These are phyloP conservation scores for Begonia loranthoides DNA, from an alignment of 306 rosid species.

Conservation along the genomic window DNA sequence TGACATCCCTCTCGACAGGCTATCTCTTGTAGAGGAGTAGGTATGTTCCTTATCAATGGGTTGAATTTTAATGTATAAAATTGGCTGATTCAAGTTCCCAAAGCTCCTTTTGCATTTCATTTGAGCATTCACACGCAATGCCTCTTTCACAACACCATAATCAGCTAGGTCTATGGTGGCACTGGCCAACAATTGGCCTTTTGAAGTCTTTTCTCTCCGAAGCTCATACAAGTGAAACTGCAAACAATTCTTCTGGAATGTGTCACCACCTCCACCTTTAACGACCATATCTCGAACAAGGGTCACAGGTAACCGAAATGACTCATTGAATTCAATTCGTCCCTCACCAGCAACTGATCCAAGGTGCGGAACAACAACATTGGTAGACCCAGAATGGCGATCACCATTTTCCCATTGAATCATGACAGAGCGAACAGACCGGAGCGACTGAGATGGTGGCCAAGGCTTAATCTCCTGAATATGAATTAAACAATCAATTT, in stretches of 20 bases:
- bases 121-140: conserved; percentile 29
- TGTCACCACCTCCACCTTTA: conserved; percentile 42
- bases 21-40: conserved; percentile 31
- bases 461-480: conserved; percentile 86
- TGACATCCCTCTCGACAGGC: conserved; percentile 29
- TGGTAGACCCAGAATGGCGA: conserved; percentile 71
- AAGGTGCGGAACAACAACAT: conserved; percentile 44
- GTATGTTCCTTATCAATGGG: conserved; percentile 39
- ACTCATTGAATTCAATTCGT: conserved; percentile 61
- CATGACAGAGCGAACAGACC: conserved; percentile 54
- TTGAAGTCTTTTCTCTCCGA: conserved; percentile 61
- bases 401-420: conserved; percentile 94
- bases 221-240: conserved; percentile 79
- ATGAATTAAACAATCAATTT: conserved; percentile 48
- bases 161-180: conserved; percentile 78
- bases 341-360: conserved; percentile 68
- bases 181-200: conserved; percentile 79
- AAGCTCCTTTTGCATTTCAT: conserved; percentile 79
- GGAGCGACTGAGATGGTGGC: conserved; percentile 85
- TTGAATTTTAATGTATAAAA: conserved; percentile 51
- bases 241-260: conserved; percentile 65
- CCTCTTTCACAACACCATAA: conserved; percentile 58
- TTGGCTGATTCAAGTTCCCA: conserved; percentile 64
- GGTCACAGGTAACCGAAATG: conserved; percentile 63
- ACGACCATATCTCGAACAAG: conserved; percentile 56